phyloP scores from a whole-genome alignment of 1,284 basidiomycete species.

The Sanguinoderma infundibulare region DNA sequence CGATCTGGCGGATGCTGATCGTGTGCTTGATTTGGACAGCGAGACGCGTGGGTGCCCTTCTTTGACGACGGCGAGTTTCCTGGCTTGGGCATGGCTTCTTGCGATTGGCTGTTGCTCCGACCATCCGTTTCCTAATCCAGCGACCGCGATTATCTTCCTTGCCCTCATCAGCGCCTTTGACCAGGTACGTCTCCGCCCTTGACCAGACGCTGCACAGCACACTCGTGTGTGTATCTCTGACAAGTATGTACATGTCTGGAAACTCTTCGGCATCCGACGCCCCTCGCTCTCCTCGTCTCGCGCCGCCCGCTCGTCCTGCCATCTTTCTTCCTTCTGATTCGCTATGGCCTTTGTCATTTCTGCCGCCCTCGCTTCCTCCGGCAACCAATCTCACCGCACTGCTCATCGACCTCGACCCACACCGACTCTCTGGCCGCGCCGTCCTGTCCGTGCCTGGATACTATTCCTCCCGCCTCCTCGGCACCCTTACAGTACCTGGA shows the following conservation, averaged over 20 bases:
- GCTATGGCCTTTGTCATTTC: background rate
- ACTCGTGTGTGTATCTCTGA: background rate
- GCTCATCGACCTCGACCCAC: background rate
- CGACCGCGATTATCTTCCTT: conserved; percentile 75
- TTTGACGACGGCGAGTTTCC: conserved; percentile 75
- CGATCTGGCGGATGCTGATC: background rate
- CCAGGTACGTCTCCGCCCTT: no score
- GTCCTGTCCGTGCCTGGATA: conserved; percentile 2
- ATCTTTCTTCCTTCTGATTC: background rate
- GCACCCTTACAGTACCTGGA: conserved; percentile 64
- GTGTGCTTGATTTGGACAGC: conserved; percentile 40
- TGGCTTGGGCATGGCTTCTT: background rate
- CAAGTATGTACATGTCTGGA: no score
- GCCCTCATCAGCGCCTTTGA: conserved; percentile 85
- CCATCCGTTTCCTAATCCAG: conserved; percentile 37
- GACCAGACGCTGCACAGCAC: conserved; percentile 72
- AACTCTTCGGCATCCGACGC: background rate
- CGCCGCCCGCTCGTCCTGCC: background rate
- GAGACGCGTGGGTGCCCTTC: conserved; percentile 80
- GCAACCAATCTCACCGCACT: background rate
- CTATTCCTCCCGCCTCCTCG: background rate
- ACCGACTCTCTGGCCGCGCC: background rate
- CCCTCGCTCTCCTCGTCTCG: background rate
- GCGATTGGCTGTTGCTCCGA: no score
- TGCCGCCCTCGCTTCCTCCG: background rate